Percentiles rank a stretch among this genome's conserved stretches.
Evolutionary conservation across 768 basidiomycete genomes (phyloP).

Genomic region (Panellus pusillus): DNA sequence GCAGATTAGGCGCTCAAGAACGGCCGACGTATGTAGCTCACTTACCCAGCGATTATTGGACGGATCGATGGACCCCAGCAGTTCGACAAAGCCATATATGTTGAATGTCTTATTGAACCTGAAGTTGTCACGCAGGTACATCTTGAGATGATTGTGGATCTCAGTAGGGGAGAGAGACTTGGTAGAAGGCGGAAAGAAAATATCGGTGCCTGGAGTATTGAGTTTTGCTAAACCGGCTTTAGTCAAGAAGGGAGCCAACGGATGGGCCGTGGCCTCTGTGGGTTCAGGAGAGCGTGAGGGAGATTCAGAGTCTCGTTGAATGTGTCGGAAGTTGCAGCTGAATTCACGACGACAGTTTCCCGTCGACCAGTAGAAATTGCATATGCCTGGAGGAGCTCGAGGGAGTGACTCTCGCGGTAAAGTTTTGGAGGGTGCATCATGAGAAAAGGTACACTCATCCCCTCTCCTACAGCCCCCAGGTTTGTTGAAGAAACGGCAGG

Average conservation of each 20-base stretch:
- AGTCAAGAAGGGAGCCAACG: conserved; percentile 46
- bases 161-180: conserved; percentile 43
- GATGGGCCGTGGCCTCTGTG: conserved; percentile 16
- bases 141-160: conserved; percentile 44
- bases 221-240: conserved; percentile 45
- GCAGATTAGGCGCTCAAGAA: background rate
- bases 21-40: background rate
- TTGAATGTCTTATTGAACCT: conserved; percentile 41
- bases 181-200: conserved; percentile 37
- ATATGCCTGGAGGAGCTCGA: conserved; percentile 37
- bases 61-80: conserved; percentile 38
- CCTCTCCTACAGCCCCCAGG: conserved; percentile 51
- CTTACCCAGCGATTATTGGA: conserved; percentile 45
- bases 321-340: conserved; percentile 44
- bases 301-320: conserved; percentile 9
- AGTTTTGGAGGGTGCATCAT: conserved; percentile 10
- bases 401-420: conserved; percentile 1
- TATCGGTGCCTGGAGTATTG: conserved; percentile 41
- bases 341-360: conserved; percentile 50
- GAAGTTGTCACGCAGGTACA: conserved; percentile 44
- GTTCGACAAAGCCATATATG: conserved; percentile 45
- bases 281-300: conserved; percentile 8
- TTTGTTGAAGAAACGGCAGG: conserved; percentile 41
- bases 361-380: conserved; percentile 46
- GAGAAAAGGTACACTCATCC: conserved; percentile 37